Conservation (phyloP, 2,329 filamentous ascomycete species). For the Harringtonia aguacate region DNA sequence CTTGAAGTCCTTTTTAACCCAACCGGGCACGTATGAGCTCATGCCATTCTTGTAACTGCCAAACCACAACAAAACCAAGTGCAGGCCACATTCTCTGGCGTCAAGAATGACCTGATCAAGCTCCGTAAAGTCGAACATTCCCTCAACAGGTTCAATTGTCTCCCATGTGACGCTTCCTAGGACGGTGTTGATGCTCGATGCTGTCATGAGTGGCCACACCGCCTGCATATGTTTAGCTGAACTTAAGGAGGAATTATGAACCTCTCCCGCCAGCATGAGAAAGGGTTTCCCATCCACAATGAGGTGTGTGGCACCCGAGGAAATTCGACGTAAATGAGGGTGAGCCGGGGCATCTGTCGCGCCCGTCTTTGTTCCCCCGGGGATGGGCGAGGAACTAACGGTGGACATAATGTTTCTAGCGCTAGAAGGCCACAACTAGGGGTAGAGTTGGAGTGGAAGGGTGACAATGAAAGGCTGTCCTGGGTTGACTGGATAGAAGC, state of each 20-base stretch:
- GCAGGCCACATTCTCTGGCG: slow-evolving; percentile 13
- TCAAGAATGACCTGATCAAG: slow-evolving; percentile 15
- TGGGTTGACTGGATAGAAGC: too few relatives aligned
- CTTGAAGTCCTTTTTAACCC: slow-evolving; percentile 17
- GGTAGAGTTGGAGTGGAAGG: too few relatives aligned
- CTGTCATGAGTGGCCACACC: slow-evolving; percentile 15
- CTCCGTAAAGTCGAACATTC: slow-evolving; percentile 16
- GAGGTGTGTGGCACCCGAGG: too few relatives aligned
- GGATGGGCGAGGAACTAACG: too few relatives aligned
- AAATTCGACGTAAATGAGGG: too few relatives aligned
- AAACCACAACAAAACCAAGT: slow-evolving; percentile 17
- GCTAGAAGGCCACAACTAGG: too few relatives aligned
- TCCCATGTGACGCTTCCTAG: slow-evolving; percentile 20
- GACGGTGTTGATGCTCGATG: slow-evolving; percentile 18
- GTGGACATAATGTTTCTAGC: too few relatives aligned
- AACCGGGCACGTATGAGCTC: slow-evolving; percentile 14
- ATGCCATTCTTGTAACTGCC: slow-evolving; percentile 16
- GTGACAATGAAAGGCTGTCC: too few relatives aligned
- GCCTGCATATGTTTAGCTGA: slow-evolving; percentile 15
- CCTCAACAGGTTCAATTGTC: slow-evolving; percentile 18
- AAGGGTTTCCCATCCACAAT: slow-evolving; percentile 18
- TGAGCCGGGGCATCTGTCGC: too few relatives aligned
- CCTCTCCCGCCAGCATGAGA: slow-evolving; percentile 19
- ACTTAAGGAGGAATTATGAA: slow-evolving; percentile 19
- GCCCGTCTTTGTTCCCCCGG: too few relatives aligned